Base-by-base conservation (phyloP, 768 basidiomycete genomes). In the Amanita jacksonii region DNA sequence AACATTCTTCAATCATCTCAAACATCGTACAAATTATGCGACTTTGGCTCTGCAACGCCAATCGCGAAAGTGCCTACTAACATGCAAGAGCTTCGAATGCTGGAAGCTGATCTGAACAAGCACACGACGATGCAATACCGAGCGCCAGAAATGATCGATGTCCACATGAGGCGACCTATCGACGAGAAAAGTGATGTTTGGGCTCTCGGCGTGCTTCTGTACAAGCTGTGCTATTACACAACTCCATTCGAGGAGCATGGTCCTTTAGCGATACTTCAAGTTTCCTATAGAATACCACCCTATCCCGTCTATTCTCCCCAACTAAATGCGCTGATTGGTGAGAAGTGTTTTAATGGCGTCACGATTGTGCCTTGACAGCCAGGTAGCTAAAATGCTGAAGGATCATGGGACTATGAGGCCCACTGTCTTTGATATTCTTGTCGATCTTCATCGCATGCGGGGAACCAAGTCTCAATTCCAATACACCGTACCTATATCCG, bases 191-290 rank as follows among this genome's bases (percentile, higher is more conserved):
- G 85, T 61, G 94, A 99, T 55, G 84, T 99, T 0, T 99, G 96
- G 96, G 96, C 96, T 0, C 73, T 99, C 18, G 96, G 94, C 18
- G 92, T 98, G 12, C 67, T 99, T 48, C 72, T 99, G 10, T 99
- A 97, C 70, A 99, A 98, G 68, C 77, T 99, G 10, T 98, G 96
- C 62, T 99, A 97, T 65, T 99, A 99, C 62, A 99, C 93, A 0
- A 99, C 96, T 0, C 96, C 96, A 0, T 99, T 99, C 56, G 96
- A 99, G 62, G 94, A 97, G 57, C 92, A 97, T 53, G 94, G 94
- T 0, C 87, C 90, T 2, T 67, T 99, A 41, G 96, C 96, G 2
- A 98, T 98, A 50, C 70, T 98, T 50, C 97, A 97, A 56, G 93
- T 93, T 27, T 90, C 93, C 55, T 99, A 97, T 62, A 83, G 81